Percentiles rank a stretch among this genome's conserved stretches.
phyloP scores from a whole-genome alignment of 31 red algal genomes.

The Porphyra umbilicalis region DNA sequence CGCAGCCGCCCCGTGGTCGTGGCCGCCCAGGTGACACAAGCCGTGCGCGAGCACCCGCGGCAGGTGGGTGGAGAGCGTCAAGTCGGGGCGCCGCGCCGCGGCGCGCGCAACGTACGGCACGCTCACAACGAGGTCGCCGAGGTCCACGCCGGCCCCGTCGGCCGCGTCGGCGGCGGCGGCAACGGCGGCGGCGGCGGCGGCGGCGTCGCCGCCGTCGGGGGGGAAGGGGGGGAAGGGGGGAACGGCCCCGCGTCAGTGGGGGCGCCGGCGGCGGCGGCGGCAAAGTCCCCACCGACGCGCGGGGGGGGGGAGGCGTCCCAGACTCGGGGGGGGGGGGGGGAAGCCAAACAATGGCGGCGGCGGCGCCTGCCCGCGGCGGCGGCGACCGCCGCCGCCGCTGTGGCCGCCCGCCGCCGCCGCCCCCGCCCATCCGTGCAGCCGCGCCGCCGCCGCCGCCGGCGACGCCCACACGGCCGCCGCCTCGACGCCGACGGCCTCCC shows the following conservation, averaged over 20 bases:
- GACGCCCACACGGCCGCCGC: constrained; percentile 19
- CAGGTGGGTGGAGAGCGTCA: not conserved
- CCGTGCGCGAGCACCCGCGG: constrained; percentile 70
- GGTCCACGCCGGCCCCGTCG: constrained; percentile 8
- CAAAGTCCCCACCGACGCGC: no score
- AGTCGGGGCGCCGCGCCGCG: not conserved
- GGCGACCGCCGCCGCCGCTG: not conserved
- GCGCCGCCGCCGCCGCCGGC: no score
- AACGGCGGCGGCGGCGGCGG: constrained; percentile 64
- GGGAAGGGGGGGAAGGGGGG: not conserved
- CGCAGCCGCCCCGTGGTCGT: constrained; percentile 55
- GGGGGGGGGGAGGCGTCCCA: no score
- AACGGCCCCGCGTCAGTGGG: no score
- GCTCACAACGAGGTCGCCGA: constrained; percentile 60
- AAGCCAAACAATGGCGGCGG: no score
- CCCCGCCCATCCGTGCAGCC: not conserved
- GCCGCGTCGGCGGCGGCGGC: constrained; percentile 35
- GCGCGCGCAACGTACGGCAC: not conserved
- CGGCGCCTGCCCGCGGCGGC: no score
- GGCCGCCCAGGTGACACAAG: constrained; percentile 81
- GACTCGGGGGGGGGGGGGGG: no score
- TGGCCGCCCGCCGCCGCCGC: not conserved
- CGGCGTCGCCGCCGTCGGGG: not conserved
- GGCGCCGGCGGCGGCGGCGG: no score
- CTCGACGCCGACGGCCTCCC: not conserved